Percentiles rank a stretch among this genome's conserved stretches.
Conservation (phyloP, 345 rosid species). For the Ceriops zippeliana region DNA sequence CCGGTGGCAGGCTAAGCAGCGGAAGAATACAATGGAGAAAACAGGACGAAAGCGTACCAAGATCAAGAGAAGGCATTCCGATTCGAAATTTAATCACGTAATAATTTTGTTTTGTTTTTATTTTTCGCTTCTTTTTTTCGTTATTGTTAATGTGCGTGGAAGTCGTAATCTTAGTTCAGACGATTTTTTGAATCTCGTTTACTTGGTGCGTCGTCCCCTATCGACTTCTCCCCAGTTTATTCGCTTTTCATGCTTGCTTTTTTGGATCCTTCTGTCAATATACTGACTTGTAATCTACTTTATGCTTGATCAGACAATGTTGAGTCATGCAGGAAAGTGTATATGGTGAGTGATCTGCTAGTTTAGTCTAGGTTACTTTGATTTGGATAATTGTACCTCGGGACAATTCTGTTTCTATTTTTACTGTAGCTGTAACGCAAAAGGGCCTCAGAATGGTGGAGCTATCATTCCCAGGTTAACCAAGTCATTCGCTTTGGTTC, state of each 20-base stretch:
- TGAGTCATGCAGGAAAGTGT: conserved; percentile 33
- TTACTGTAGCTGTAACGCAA: conserved; percentile 37
- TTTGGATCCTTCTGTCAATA: background rate
- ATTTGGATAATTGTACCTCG: background rate
- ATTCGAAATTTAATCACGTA: conserved; percentile 27
- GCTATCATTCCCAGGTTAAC: conserved; percentile 19
- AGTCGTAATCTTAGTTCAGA: background rate
- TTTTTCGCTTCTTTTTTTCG: background rate
- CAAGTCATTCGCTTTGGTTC: conserved; percentile 46
- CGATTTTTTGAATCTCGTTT: no score
- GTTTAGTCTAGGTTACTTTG: background rate
- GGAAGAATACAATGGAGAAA: conserved; percentile 13
- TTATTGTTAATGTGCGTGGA: background rate
- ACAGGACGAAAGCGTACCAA: conserved; percentile 14
- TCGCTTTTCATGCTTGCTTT: no score
- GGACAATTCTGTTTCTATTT: background rate
- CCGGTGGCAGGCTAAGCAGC: conserved; percentile 13
- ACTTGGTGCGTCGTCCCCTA: no score
- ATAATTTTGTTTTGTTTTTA: background rate
- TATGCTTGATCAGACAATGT: conserved; percentile 16
- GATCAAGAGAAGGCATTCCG: conserved; percentile 20
- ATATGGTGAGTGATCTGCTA: conserved; percentile 21
- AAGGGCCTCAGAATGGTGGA: conserved; percentile 19
- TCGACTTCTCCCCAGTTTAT: no score
- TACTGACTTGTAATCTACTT: background rate